phyloP scores from a whole-genome alignment of 164 flowering plant genomes.

The Warburgia ugandensis region DNA sequence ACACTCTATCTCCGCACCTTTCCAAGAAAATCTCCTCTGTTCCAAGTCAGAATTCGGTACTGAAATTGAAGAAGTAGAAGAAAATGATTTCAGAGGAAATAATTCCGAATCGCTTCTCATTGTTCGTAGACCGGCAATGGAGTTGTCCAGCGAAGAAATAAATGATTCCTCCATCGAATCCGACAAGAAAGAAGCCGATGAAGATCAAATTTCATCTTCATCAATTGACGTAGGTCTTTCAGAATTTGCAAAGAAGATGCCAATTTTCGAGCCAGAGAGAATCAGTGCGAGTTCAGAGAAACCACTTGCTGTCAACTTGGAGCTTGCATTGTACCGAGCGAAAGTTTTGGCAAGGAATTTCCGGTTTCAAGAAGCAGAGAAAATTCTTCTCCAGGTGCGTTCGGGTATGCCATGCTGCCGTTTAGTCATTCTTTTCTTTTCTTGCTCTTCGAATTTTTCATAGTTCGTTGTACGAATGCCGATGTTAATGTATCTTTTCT shows the following conservation, averaged over 20 bases:
- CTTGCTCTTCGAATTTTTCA: background rate
- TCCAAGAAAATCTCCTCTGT: slow-evolving; percentile 22
- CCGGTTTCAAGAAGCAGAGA: slow-evolving; percentile 50
- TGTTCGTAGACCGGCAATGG: slow-evolving; percentile 65
- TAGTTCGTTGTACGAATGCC: background rate
- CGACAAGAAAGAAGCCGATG: slow-evolving; percentile 13
- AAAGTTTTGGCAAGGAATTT: slow-evolving; percentile 53
- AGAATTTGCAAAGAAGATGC: slow-evolving; percentile 67
- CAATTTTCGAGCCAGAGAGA: slow-evolving; percentile 73
- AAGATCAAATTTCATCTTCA: slow-evolving; percentile 13
- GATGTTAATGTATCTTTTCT: slow-evolving; percentile 2
- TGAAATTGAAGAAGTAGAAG: slow-evolving; percentile 1
- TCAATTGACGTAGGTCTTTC: slow-evolving; percentile 41
- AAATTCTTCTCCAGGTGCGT: slow-evolving; percentile 55
- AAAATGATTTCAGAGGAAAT: slow-evolving; percentile 6
- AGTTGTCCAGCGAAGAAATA: slow-evolving; percentile 17
- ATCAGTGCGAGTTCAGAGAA: slow-evolving; percentile 29
- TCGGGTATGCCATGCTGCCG: background rate
- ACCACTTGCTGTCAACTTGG: slow-evolving; percentile 72
- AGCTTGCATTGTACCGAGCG: slow-evolving; percentile 72
- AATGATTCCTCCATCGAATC: background rate
- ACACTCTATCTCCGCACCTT: slow-evolving; percentile 20
- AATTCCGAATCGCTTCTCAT: slow-evolving; percentile 24
- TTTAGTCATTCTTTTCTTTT: background rate
- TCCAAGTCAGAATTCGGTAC: slow-evolving; percentile 7